These are phyloP conservation scores for Marchantia polymorpha DNA, from an alignment of 225 moss, liverwort and hornwort genomes.

Conservation along the genomic window DNA sequence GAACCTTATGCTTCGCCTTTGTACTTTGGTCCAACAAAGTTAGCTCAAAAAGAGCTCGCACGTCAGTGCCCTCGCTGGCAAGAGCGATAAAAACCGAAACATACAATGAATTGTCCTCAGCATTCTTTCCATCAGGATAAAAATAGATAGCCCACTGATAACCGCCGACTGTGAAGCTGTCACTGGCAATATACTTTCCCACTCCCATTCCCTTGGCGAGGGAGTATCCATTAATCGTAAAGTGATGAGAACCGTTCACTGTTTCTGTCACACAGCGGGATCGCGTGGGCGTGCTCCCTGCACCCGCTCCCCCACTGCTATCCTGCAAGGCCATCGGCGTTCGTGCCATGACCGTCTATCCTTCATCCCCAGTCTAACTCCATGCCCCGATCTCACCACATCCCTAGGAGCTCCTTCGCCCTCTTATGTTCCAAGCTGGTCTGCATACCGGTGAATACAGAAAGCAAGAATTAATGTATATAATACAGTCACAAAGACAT, in stretches of 20 bases:
- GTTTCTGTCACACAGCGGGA: constrained; percentile 92
- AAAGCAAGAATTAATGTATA: too few relatives aligned
- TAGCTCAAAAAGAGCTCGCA: constrained; percentile 93
- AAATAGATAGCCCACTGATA: constrained; percentile 99
- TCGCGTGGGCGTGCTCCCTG: constrained; percentile 77
- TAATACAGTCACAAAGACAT: too few relatives aligned
- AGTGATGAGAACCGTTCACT: constrained; percentile 94
- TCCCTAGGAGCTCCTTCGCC: neutral
- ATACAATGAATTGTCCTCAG: constrained; percentile 90
- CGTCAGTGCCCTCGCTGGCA: constrained; percentile 95
- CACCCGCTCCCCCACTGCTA: constrained; percentile 60
- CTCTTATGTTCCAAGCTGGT: too few relatives aligned
- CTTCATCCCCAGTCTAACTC: constrained; percentile 64
- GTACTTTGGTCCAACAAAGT: constrained; percentile 94
- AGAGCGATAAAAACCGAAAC: constrained; percentile 97
- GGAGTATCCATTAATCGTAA: constrained; percentile 94
- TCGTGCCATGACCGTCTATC: constrained; percentile 75
- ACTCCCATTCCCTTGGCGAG: constrained; percentile 98
- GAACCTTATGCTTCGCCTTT: constrained; percentile 97
- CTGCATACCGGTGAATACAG: too few relatives aligned
- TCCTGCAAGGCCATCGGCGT: constrained; percentile 94
- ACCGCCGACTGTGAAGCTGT: constrained; percentile 86
- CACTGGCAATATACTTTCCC: constrained; percentile 97
- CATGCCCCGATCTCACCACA: constrained; percentile 32
- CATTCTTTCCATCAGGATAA: constrained; percentile 97